phyloP scores from a whole-genome alignment of 73 alveolate genomes.

The Breviolum minutum region DNA sequence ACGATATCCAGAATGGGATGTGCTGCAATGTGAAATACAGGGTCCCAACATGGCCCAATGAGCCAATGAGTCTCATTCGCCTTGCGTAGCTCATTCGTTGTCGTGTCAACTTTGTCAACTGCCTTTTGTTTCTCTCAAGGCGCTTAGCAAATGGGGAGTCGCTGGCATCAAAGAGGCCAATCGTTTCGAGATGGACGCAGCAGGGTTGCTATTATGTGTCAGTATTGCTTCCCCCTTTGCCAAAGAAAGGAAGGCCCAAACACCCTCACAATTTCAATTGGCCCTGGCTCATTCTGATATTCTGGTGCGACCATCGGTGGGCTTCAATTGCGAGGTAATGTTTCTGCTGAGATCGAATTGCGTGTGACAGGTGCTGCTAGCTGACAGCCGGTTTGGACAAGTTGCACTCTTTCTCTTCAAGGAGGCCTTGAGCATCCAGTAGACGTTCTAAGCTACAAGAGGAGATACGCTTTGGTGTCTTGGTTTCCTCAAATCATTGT shows the following conservation, averaged over 20 bases:
- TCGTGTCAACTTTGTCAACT: too few relatives aligned
- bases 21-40: neutral
- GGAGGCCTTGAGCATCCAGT: neutral
- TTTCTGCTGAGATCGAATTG: too few relatives aligned
- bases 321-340: neutral
- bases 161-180: conserved; percentile 83
- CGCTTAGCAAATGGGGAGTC: conserved; percentile 88
- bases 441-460: neutral
- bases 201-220: neutral
- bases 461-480: neutral
- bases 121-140: neutral
- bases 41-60: too few relatives aligned
- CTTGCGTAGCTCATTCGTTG: too few relatives aligned
- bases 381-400: conserved; percentile 86
- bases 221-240: neutral
- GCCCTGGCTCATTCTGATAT: neutral
- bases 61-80: neutral
- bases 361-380: conserved; percentile 40
- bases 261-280: neutral
- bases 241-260: neutral
- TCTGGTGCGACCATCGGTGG: too few relatives aligned
- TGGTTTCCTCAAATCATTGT: neutral
- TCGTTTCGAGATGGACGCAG: neutral
- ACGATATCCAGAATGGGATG: neutral
- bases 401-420: conserved; percentile 87